phyloP scores from a whole-genome alignment of 768 basidiomycete species.

The Lentinula detonsa region DNA sequence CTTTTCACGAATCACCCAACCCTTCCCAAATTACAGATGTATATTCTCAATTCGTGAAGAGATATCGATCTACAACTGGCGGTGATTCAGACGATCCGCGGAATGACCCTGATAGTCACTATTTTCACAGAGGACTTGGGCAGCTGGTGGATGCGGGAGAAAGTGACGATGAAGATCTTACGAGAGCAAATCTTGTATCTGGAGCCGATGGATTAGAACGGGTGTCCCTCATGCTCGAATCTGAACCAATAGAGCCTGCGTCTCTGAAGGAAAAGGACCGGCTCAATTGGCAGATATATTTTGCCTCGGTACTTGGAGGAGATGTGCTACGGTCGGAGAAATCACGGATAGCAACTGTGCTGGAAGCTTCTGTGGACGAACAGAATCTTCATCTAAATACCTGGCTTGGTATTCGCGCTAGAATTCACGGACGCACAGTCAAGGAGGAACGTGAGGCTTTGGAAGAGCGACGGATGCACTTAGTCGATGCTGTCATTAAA shows the following conservation, averaged over 20 bases:
- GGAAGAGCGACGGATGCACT: constrained; percentile 77
- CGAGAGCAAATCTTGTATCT: constrained; percentile 32
- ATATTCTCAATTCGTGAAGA: constrained; percentile 74
- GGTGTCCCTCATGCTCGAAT: constrained; percentile 48
- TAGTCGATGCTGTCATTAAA: constrained; percentile 77
- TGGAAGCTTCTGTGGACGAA: constrained; percentile 65
- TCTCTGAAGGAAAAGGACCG: constrained; percentile 75
- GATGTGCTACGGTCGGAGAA: constrained; percentile 96
- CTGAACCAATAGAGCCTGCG: constrained; percentile 59
- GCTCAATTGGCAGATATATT: constrained; percentile 93
- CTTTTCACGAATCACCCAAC: constrained; percentile 23
- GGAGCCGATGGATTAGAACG: constrained; percentile 43
- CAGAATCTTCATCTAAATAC: constrained; percentile 63
- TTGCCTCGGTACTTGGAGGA: constrained; percentile 87
- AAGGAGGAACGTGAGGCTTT: constrained; percentile 78
- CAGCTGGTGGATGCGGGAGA: constrained; percentile 63
- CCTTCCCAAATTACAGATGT: constrained; percentile 36
- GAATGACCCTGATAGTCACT: constrained; percentile 80
- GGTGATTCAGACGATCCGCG: constrained; percentile 59
- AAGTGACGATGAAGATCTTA: constrained; percentile 71
- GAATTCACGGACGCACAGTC: constrained; percentile 70
- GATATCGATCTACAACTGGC: constrained; percentile 61
- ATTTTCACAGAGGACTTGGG: constrained; percentile 66
- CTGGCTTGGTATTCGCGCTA: constrained; percentile 90
- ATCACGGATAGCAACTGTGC: constrained; percentile 78